Evolutionary conservation across 129 eudicot species (phyloP).

Genomic region (Escallonia rubra): DNA sequence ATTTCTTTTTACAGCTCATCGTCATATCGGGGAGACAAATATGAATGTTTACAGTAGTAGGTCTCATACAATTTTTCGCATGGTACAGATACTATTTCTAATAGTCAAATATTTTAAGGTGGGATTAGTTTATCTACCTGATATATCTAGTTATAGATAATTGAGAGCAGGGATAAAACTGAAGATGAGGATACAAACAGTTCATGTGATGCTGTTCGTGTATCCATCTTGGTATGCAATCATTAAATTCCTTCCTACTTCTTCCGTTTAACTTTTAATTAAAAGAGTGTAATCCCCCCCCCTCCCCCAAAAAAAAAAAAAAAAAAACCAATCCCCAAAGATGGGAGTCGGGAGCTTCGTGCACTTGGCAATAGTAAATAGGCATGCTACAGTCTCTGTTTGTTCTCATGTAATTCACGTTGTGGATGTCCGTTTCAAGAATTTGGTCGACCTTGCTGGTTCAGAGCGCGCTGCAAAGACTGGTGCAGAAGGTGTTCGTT

Average conservation of each 20-base stretch:
- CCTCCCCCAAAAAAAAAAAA: no score
- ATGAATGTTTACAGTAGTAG: conserved; percentile 95
- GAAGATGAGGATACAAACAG: conserved; percentile 57
- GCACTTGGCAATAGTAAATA: no score
- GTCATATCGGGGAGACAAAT: conserved; percentile 98
- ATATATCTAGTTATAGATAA: conserved; percentile 46
- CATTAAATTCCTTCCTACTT: neutral
- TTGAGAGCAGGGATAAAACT: conserved; percentile 90
- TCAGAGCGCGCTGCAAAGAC: conserved; percentile 99
- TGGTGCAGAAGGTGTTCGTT: conserved; percentile 99
- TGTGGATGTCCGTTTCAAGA: conserved; percentile 32
- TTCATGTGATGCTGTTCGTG: conserved; percentile 98
- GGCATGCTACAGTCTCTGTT: conserved; percentile 4
- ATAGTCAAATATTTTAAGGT: neutral
- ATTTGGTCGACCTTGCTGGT: conserved; percentile 97
- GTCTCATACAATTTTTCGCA: conserved; percentile 96
- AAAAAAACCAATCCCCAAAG: no score
- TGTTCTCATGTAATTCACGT: conserved; percentile 3
- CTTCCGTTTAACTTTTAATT: conserved; percentile 1
- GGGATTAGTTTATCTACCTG: conserved; percentile 4
- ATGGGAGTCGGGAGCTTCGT: no score
- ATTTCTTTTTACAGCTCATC: conserved; percentile 64
- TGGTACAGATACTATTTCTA: conserved; percentile 45
- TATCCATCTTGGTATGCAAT: conserved; percentile 81
- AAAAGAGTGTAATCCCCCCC: no score